phyloP scores from a whole-genome alignment of 1,139 yeast species.

The Candida mesenterica region DNA sequence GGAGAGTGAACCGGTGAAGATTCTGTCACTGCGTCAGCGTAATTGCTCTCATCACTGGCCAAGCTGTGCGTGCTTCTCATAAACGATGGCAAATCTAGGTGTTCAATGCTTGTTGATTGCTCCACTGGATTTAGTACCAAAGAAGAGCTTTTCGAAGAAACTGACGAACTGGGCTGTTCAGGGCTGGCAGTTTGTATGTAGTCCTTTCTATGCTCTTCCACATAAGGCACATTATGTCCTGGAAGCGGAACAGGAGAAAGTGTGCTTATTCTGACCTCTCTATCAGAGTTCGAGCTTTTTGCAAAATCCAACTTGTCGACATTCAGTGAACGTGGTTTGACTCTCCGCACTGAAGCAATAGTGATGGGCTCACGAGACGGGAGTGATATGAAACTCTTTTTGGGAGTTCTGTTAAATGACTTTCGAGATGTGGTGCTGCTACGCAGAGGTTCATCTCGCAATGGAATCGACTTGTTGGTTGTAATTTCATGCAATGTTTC shows the following conservation, averaged over 20 bases:
- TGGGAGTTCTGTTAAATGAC: slow-evolving; percentile 24
- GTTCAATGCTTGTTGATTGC: neutral
- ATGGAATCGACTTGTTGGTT: slow-evolving; percentile 5
- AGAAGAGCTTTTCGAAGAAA: slow-evolving; percentile 3
- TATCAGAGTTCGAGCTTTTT: neutral
- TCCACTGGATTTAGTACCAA: slow-evolving; percentile 3
- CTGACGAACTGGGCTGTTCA: neutral
- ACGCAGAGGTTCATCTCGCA: slow-evolving; percentile 4
- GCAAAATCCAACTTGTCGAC: neutral
- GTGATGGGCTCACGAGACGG: slow-evolving; percentile 42
- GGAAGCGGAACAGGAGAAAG: slow-evolving; percentile 18
- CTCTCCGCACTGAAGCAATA: slow-evolving; percentile 10
- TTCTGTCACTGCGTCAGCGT: neutral
- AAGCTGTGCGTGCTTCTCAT: too few species aligned
- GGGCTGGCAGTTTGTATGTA: neutral
- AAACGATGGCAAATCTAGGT: neutral
- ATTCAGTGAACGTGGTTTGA: slow-evolving; percentile 8
- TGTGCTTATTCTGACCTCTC: neutral
- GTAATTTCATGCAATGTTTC: slow-evolving; percentile 1
- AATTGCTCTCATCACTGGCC: neutral
- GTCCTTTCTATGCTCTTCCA: neutral
- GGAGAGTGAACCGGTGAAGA: neutral
- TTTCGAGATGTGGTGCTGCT: neutral
- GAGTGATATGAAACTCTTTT: slow-evolving; percentile 36
- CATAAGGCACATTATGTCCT: neutral